Base-by-base conservation (phyloP, 139 green algal species). In the Closterium sp. region DNA sequence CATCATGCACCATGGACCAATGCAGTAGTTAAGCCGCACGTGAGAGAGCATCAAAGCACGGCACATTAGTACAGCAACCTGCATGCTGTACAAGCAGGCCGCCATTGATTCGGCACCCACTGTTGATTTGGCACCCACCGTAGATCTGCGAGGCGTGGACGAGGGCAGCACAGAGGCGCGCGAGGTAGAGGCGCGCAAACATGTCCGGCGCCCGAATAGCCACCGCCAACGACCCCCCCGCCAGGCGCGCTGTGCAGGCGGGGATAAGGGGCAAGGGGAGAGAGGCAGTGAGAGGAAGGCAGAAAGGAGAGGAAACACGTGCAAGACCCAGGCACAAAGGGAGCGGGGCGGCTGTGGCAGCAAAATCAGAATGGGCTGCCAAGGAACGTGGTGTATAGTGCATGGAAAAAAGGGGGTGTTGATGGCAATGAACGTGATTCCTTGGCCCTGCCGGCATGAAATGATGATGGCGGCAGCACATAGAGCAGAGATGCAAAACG, bases 111-210 rank as follows among this genome's bases (percentile, higher is more conserved):
- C 25, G 84, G 84, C 88, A 55, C 88, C 8, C 31, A 91, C 88
- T 55, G 34, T 91, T 66, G 83, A 91, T 35, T n/a, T 76, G 84
- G 84, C 88, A 55, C 88, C 8, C 31, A 91, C 88, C 88, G 34
- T 91, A 88, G 83, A 91, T 35, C 28, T 34, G 28, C 21, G 66
- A 30, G 28, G 88, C 28, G 88, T 91, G 88, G 43, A 91, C 33
- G 88, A 91, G 88, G 28, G 83, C 19, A 33, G n/a, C 88, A 84
- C 88, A 91, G 32, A 91, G 88, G n/a, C 88, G 88, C 5, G 88
- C 88, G 8, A 91, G 83, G 83, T 91, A 91, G 7, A 91, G 55
- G 3, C 88, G 76, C 83, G 88, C 88, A 87, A 89, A 91, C 88
- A 91, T 38, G 83, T 91, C 88, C 6, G 33, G 36, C 64, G 84